Base-by-base conservation (phyloP, 805 yeast species). In the Wickerhamiella parazyma region DNA sequence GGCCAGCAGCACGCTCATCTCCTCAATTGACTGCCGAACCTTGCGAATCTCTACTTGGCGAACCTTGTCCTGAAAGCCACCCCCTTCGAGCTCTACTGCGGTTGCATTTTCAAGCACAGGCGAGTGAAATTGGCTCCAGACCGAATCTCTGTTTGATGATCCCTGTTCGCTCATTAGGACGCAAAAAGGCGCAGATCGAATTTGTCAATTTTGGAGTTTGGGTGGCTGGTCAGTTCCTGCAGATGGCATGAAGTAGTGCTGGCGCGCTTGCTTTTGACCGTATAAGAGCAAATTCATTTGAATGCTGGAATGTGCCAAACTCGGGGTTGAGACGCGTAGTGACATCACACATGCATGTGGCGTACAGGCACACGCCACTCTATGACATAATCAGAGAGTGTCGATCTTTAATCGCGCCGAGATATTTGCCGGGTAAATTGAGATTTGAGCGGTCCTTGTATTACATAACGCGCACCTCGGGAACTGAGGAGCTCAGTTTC, bases 91-190 rank as follows among this genome's bases (percentile, higher is more conserved):
- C 12, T 53, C 52, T 9, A 50, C 42, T 18, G 51, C 51, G 12
- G 47, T 43, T 17, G 52, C 55, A 20, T 47, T 47, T 28, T 48
- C 55, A 11, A 52, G 33, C 2, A 50, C 41, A n/a, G 48, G 48
- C 16, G 48, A 40, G 29, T 33, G 37, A 18, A 40, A 40, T 25
- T 40, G 43, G 22, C 33, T 21, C 43, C 43, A 40, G 14, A 40
- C 43, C 14, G 31, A 20, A 33, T 40, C 22, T 25, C 43, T 36
- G 9, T 25, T 36, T 17, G 33, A 24, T 18, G 22, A 9, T 22
- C 31, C 42, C 12, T 31, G 28, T 20, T 39, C 42, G 29, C 35
- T 18, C 42, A 39, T 39, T 33, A 11, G 35, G 19, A 38, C 3
- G 34, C 18, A 26, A 26, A 24, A 18, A 26, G 41, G 25, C 11